Evolutionary conservation across 1,284 basidiomycete genomes (phyloP).

Genomic region (Phlebopus sp.): DNA sequence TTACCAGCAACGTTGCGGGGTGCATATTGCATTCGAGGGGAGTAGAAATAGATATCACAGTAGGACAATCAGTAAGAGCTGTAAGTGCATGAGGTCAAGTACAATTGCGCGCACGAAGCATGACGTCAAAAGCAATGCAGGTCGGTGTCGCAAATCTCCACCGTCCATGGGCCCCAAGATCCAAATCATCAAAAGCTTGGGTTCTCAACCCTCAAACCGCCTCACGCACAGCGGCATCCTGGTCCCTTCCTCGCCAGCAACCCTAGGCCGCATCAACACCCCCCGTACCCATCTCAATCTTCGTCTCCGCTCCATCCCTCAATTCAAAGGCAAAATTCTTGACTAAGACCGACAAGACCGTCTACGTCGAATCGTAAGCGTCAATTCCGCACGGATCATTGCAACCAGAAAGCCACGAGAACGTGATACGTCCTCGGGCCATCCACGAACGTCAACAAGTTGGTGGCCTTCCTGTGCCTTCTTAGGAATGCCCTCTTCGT

Average conservation of each 20-base stretch:
- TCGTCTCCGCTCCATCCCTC: slow-evolving; percentile 37
- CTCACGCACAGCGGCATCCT: slow-evolving; percentile 41
- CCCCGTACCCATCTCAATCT: slow-evolving; percentile 36
- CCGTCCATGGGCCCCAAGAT: no score
- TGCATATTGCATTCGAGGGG: no score
- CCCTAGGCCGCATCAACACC: slow-evolving; percentile 43
- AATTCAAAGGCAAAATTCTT: slow-evolving; percentile 46
- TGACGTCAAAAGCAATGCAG: no score
- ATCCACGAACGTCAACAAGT: slow-evolving; percentile 30
- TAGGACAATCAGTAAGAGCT: no score
- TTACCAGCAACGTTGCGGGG: no score
- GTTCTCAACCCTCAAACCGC: neutral
- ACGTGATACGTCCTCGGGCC: slow-evolving; percentile 31
- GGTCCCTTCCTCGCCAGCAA: slow-evolving; percentile 41
- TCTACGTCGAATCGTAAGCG: slow-evolving; percentile 26
- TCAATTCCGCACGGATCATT: no score
- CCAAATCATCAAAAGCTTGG: no score
- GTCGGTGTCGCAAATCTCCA: no score
- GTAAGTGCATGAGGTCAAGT: no score
- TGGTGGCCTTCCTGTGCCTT: slow-evolving; percentile 22
- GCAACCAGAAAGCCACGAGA: no score
- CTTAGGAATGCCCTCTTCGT: slow-evolving; percentile 17
- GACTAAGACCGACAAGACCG: slow-evolving; percentile 45
- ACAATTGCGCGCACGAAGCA: no score
- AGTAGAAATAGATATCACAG: no score